Evolutionary conservation across 495 filamentous ascomycete species (phyloP).

Genomic region (Lichenothelia convexa): DNA sequence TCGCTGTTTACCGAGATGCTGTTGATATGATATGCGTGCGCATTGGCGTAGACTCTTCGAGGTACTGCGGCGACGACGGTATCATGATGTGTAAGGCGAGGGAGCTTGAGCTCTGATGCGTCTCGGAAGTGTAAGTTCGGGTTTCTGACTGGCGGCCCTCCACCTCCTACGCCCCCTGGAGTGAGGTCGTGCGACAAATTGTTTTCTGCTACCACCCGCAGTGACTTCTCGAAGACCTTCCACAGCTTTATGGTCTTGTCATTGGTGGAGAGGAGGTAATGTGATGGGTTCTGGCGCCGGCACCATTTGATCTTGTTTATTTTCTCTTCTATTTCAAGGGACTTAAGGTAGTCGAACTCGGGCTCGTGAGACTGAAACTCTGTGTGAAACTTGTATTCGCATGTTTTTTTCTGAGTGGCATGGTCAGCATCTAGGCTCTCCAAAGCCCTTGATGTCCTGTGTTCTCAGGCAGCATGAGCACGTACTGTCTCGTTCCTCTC

Average conservation of each 20-base stretch:
- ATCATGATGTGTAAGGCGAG: constrained; percentile 91
- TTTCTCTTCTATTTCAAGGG: constrained; percentile 98
- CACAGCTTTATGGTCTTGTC: constrained; percentile 99
- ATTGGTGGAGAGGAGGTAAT: constrained; percentile 95
- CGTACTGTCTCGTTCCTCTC: constrained; percentile 93
- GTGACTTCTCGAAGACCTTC: constrained; percentile 98
- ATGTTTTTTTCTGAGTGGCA: constrained; percentile 99
- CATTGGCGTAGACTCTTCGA: constrained; percentile 89
- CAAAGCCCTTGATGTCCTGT: no score
- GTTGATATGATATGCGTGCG: constrained; percentile 98
- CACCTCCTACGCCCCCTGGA: constrained; percentile 45
- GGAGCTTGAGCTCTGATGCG: constrained; percentile 72
- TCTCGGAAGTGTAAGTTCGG: constrained; percentile 59
- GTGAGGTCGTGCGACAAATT: constrained; percentile 91
- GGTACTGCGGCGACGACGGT: constrained; percentile 96
- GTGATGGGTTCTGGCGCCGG: constrained; percentile 88
- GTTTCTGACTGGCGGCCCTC: constrained; percentile 49
- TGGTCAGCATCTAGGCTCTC: constrained; percentile 1
- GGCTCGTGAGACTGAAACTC: constrained; percentile 99
- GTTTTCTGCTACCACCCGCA: constrained; percentile 98
- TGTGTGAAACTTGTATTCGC: constrained; percentile 99
- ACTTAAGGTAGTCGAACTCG: constrained; percentile 98
- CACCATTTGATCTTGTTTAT: constrained; percentile 99
- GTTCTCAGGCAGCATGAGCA: no score
- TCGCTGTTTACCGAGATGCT: constrained; percentile 99